Base-by-base conservation (phyloP, 2,329 filamentous ascomycete species). In the Pseudohalonectria lignicola region DNA sequence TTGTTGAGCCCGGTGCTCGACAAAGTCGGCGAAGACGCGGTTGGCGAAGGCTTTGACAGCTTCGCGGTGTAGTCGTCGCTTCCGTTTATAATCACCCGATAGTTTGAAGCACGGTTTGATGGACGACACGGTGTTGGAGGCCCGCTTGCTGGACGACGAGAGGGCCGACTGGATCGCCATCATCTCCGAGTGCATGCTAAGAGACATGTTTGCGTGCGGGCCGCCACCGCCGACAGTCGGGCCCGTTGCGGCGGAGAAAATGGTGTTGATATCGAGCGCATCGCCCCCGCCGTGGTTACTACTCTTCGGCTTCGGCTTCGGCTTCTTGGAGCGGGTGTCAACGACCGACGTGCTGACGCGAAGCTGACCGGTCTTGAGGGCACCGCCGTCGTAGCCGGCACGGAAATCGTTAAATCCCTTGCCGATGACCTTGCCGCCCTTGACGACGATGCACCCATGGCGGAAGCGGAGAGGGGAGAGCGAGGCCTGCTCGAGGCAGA, bases 111-210 rank as follows among this genome's bases (percentile, higher is more conserved):
- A 17, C 8, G 25, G 62, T 66, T 70, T 69, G 61, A 67, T 46
- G 49, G 53, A 60, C 37, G 56, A 66, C 54, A 49, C 62, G 45
- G 57, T 59, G 36, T 62, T 60, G 49, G 62, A 47, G 21, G 16
- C 34, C 18, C n/a, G 7, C 34, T 59, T 61, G 45, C 56, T 61
- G 37, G 62, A 36, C 34, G 13, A 13, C 10, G 16, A 54, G 37
- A 71, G 60, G 31, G 67, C 66, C 20, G 62, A 64, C 47, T 66
- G 62, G 48, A 74, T 68, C 20, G 67, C 68, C 65, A 71, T 71
- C 66, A 71, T 72, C 57, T 72, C 67, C 4, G 63, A 64, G 46
- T 73, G 68, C 64, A 73, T 69, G 13, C 59, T 66, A 15, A 73
- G 54, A 9, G 61, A 58, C 21, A 12, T 26, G 23, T 26, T 26